A percentile compares a stretch with the other conserved stretches of the same genome.
Conservation (phyloP, 1,284 basidiomycete species). For the Stereum hirsutum region DNA sequence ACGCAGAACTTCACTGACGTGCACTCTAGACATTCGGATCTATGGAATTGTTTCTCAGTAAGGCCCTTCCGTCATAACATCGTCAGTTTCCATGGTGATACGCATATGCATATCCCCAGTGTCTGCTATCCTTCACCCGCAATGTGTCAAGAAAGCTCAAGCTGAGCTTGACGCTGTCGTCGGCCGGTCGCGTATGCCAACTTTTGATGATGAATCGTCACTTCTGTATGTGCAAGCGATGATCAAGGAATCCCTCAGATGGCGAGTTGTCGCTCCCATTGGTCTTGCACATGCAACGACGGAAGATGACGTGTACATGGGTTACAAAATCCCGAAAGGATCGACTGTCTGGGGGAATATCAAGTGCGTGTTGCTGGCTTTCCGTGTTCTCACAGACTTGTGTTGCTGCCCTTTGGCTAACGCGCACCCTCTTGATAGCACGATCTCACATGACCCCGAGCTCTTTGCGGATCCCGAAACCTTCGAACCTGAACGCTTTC, state of each 20-base stretch:
- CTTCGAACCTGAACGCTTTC: conserved; percentile 11
- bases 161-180: conserved; percentile 14
- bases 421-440: too few relatives aligned
- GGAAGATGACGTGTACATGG: conserved; percentile 4
- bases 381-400: background rate
- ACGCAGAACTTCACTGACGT: too few relatives aligned
- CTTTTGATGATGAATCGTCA: conserved; percentile 10
- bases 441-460: conserved; percentile 8
- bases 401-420: background rate
- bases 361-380: conserved; percentile 1
- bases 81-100: too few relatives aligned
- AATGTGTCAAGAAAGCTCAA: conserved; percentile 10
- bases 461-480: conserved; percentile 8
- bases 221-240: conserved; percentile 14
- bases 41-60: too few relatives aligned
- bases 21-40: too few relatives aligned
- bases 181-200: conserved; percentile 12
- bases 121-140: conserved; percentile 8
- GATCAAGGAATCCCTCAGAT: conserved; percentile 10
- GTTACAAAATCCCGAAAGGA: conserved; percentile 3
- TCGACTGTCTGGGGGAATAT: conserved; percentile 3
- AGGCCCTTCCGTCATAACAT: too few relatives aligned
- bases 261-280: conserved; percentile 3
- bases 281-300: conserved; percentile 5
- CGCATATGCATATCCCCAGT: too few relatives aligned